Conservation (phyloP, 306 rosid genomes). For the Vigna radiata region DNA sequence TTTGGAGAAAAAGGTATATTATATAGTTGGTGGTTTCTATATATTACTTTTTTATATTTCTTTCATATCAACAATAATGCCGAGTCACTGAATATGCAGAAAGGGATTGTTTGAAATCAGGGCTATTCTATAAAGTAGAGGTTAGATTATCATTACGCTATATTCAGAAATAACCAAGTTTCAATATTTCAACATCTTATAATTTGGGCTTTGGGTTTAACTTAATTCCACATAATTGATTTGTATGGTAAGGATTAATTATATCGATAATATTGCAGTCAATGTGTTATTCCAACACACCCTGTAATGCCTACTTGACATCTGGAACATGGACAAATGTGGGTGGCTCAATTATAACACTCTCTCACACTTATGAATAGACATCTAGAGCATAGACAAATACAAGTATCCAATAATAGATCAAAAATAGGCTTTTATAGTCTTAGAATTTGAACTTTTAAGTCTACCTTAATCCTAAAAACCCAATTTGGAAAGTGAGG, state of each 20-base stretch:
- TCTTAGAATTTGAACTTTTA: not conserved
- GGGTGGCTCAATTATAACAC: not conserved
- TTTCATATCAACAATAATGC: no score
- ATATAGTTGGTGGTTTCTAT: not conserved
- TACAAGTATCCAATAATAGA: not conserved
- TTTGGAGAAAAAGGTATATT: slow-evolving; percentile 3
- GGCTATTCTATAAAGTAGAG: no score
- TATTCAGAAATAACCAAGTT: no score
- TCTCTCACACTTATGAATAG: not conserved
- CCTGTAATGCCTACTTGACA: no score
- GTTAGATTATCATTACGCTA: no score
- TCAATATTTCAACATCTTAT: no score
- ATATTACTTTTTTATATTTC: not conserved
- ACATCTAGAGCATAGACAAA: not conserved
- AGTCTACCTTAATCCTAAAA: not conserved
- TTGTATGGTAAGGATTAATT: no score
- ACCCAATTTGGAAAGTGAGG: no score
- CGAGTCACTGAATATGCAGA: not conserved
- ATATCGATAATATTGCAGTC: not conserved
- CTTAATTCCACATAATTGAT: no score
- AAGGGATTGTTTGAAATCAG: not conserved
- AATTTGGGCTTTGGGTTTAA: no score
- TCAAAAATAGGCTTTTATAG: not conserved
- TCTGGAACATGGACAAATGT: not conserved
- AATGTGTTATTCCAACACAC: no score